phyloP scores from a whole-genome alignment of 1,284 basidiomycete species.

The Cerrena zonata region DNA sequence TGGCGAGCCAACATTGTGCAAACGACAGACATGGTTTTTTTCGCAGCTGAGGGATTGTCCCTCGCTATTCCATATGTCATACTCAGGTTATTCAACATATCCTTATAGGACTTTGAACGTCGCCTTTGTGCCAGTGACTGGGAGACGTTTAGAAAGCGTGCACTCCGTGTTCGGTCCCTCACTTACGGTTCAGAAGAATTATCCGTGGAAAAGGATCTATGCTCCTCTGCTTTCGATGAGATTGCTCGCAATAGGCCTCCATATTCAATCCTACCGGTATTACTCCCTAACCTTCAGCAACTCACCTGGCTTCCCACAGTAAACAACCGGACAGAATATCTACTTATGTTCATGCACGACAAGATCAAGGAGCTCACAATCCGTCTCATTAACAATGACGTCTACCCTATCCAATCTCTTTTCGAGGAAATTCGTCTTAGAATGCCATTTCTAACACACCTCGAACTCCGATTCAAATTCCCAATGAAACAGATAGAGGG shows the following conservation, averaged over 20 bases:
- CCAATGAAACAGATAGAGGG: slow-evolving; percentile 35
- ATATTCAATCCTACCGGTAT: slow-evolving; percentile 47
- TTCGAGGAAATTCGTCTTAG: slow-evolving; percentile 47
- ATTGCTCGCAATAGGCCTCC: slow-evolving; percentile 49
- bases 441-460: slow-evolving; percentile 42
- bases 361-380: slow-evolving; percentile 31
- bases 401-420: slow-evolving; percentile 28
- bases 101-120: slow-evolving; percentile 35
- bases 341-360: slow-evolving; percentile 42
- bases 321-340: slow-evolving; percentile 26
- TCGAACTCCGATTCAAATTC: slow-evolving; percentile 38
- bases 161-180: slow-evolving; percentile 43
- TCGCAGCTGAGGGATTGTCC: too few relatives aligned
- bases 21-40: too few relatives aligned
- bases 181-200: slow-evolving; percentile 9
- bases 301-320: slow-evolving; percentile 34
- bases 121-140: slow-evolving; percentile 48
- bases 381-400: slow-evolving; percentile 18
- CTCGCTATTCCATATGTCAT: too few relatives aligned
- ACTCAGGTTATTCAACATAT: too few relatives aligned
- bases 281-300: slow-evolving; percentile 48
- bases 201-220: not conserved
- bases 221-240: slow-evolving; percentile 39
- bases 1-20: too few relatives aligned
- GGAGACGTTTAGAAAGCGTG: slow-evolving; percentile 50